phyloP scores from a whole-genome alignment of 306 rosid species.

The Oxytropis ochrocephala region DNA sequence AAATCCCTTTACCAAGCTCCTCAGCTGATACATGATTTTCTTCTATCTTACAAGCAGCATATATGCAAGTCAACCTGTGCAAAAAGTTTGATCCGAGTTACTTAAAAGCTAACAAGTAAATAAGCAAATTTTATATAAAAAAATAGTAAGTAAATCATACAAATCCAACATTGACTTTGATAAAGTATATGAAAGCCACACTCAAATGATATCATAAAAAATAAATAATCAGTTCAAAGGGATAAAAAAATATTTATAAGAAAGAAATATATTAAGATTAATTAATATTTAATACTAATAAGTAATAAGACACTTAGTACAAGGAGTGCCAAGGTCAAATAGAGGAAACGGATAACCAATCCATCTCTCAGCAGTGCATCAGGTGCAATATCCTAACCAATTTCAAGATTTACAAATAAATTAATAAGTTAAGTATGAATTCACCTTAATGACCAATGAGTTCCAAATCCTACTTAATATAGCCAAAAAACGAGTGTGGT shows the following conservation, averaged over 20 bases:
- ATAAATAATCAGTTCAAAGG: background rate
- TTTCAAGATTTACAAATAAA: conserved; percentile 2
- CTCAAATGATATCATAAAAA: conserved; percentile 5
- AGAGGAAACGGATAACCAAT: background rate
- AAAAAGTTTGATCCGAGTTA: conserved; percentile 6
- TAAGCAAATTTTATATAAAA: background rate
- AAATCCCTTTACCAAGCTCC: conserved; percentile 99
- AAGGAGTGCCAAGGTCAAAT: background rate
- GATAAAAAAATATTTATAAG: background rate
- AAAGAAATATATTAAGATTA: no score
- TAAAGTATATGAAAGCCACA: background rate
- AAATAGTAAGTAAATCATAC: background rate
- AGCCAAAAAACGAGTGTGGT: background rate
- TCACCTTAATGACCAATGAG: conserved; percentile 10
- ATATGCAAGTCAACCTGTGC: conserved; percentile 92
- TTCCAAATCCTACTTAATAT: conserved; percentile 4
- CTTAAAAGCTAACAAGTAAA: background rate
- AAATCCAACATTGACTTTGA: conserved; percentile 3
- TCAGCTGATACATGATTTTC: conserved; percentile 99
- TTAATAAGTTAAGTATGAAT: background rate
- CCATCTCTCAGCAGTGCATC: conserved; percentile 8
- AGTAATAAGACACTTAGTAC: no score
- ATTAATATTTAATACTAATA: no score
- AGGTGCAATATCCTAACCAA: conserved; percentile 3
- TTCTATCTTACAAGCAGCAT: conserved; percentile 97